Percentiles rank a stretch among this genome's conserved stretches.
Conservation (phyloP, 2,329 filamentous ascomycete genomes). For the Didymella sp. region DNA sequence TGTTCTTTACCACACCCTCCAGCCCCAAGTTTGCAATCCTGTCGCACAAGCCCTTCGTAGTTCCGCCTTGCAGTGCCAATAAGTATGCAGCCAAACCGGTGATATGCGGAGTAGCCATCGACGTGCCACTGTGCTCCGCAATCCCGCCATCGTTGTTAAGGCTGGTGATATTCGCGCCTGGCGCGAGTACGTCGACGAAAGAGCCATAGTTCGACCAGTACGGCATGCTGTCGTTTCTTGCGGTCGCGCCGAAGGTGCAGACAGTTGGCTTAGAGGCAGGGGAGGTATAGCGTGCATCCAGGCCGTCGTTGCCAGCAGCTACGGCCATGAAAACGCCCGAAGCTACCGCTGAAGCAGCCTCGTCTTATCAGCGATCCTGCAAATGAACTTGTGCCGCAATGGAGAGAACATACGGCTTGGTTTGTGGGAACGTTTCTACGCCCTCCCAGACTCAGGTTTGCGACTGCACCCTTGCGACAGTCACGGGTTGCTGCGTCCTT, state of each 20-base stretch:
- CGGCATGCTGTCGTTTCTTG: conserved; percentile 39
- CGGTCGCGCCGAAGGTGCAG: conserved; percentile 49
- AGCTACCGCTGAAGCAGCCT: conserved; percentile 42
- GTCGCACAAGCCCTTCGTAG: conserved; percentile 52
- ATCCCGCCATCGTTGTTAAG: conserved; percentile 52
- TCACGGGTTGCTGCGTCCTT: conserved; percentile 25
- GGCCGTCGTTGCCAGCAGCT: conserved; percentile 48
- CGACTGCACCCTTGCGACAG: conserved; percentile 43
- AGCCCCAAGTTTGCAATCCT: conserved; percentile 55
- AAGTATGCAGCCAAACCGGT: conserved; percentile 73
- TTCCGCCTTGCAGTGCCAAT: conserved; percentile 57
- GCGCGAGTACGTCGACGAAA: conserved; percentile 48
- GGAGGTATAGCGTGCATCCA: conserved; percentile 36
- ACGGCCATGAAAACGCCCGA: conserved; percentile 49
- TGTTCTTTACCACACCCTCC: conserved; percentile 47
- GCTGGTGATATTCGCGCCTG: conserved; percentile 52
- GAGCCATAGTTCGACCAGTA: conserved; percentile 48
- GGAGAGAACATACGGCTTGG: conserved; percentile 26
- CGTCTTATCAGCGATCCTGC: conserved; percentile 1
- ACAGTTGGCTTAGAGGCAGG: conserved; percentile 47
- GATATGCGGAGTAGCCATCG: conserved; percentile 73
- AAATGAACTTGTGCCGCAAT: too few relatives aligned
- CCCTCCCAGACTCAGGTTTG: conserved; percentile 48
- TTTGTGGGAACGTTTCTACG: conserved; percentile 32
- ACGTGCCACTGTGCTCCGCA: conserved; percentile 64